Evolutionary conservation across 805 yeast genomes (phyloP), one percentile per base, ranked within the genome.

Genomic region (Saccharomycopsis fibuligera): DNA sequence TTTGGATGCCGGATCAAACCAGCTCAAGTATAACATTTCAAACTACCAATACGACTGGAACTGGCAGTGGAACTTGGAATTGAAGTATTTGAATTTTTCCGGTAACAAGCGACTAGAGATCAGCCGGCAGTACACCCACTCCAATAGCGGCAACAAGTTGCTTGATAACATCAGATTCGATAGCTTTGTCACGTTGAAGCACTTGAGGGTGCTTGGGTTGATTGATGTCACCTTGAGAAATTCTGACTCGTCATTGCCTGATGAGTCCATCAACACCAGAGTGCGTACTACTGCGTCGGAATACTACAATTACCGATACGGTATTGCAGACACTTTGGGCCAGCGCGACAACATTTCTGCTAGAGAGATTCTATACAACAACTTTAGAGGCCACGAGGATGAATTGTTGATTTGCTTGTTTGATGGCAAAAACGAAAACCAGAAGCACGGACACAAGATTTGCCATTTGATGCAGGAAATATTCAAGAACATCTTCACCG

Each of bases 1-100:
- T 8, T 72, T 93, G 33, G 99, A 93, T 67, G 93, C 87, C 16
- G 96, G 97, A 3, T 86, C 95, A 2, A 93, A 93, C 62, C 83
- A 81, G 53, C 70, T 93, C 65, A 86, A 89, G 59, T 93, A 93
- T 65, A 93, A 93, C 58, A 88, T 91, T 48, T 84, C 93, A 2
- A 93, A 93, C 63, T 86, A 89, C 76, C 95, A 93, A 14, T 91
- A 87, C 61, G 99, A 93, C 62, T 93, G 98, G 97, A 93, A 88
- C 65, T 93, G 99, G 99, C 81, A 84, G 58, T 81, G 81, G 70
- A 93, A 93, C 61, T 70, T 75, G 47, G 78, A 79, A 37, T 70
- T 93, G 63, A 79, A 73, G 56, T 89, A 84, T 58, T 74, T 93
- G 61, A 93, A 91, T 62, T 82, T 93, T 49, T 88, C 97, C 0